These are phyloP conservation scores for Acidomyces sp. DNA, from an alignment of 495 filamentous ascomycete species.

Conservation along the genomic window DNA sequence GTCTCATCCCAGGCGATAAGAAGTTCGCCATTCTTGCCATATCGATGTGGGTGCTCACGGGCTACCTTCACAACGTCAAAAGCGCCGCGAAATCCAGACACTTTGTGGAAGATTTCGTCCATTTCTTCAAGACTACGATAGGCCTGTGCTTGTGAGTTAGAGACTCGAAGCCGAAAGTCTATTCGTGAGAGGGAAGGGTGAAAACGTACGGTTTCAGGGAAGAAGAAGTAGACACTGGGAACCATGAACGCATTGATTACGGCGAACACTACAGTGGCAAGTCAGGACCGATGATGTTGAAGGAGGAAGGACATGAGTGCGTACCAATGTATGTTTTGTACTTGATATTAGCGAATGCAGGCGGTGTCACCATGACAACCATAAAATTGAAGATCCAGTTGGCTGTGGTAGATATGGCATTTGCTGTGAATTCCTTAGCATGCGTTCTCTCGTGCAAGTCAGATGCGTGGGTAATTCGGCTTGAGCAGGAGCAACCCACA, in stretches of 20 bases:
- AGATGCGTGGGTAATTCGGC: no score
- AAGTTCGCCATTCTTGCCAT: slow-evolving; percentile 48
- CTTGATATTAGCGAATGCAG: slow-evolving; percentile 21
- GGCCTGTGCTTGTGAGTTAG: no score
- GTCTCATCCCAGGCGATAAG: slow-evolving; percentile 22
- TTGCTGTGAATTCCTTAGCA: no score
- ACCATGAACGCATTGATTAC: slow-evolving; percentile 39
- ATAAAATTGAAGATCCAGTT: slow-evolving; percentile 24
- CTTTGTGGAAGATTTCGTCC: slow-evolving; percentile 32
- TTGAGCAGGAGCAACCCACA: no score
- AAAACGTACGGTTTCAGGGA: slow-evolving; percentile 49
- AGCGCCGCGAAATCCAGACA: slow-evolving; percentile 14
- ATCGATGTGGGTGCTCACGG: slow-evolving; percentile 47
- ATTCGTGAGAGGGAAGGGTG: no score
- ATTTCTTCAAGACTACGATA: slow-evolving; percentile 40
- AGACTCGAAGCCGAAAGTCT: no score
- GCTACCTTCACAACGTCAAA: slow-evolving; percentile 51
- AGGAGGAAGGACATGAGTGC: no score
- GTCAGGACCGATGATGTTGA: no score
- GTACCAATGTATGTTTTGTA: slow-evolving; percentile 12
- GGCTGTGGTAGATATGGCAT: slow-evolving; percentile 14
- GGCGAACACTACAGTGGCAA: slow-evolving; percentile 30
- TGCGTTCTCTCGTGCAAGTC: no score
- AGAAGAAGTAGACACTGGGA: slow-evolving; percentile 44
- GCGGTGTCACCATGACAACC: slow-evolving; percentile 26